These are phyloP conservation scores for Forsythia viridissima DNA, from an alignment of 257 asterid species.

Conservation along the genomic window DNA sequence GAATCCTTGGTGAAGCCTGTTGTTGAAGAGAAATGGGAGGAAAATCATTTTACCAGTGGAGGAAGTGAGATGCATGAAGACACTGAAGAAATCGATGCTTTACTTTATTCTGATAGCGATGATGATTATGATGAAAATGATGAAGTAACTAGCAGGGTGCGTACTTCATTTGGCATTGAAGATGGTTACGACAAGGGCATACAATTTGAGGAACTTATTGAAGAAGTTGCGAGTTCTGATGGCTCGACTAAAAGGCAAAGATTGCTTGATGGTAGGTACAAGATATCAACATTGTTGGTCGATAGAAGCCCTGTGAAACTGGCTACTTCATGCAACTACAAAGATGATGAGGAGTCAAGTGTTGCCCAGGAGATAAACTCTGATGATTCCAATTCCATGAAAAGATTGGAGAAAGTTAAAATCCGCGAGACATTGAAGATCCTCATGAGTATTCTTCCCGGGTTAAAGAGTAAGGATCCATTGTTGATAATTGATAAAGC, in stretches of 20 bases:
- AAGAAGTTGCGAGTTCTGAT: constrained; percentile 59
- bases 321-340: constrained; percentile 26
- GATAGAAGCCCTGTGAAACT: constrained; percentile 22
- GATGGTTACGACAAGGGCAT: constrained; percentile 25
- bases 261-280: constrained; percentile 63
- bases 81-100: constrained; percentile 68
- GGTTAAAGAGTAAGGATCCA: constrained; percentile 48
- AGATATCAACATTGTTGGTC: constrained; percentile 44
- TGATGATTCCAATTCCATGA: constrained; percentile 23
- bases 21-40: constrained; percentile 40
- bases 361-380: constrained; percentile 25
- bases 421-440: constrained; percentile 46
- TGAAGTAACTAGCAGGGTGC: constrained; percentile 70
- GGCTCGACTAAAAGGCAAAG: constrained; percentile 62
- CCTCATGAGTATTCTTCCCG: constrained; percentile 55
- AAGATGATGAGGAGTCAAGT: constrained; percentile 42
- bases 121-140: constrained; percentile 36
- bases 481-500: constrained; percentile 67
- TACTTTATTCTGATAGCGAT: constrained; percentile 65
- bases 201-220: constrained; percentile 32
- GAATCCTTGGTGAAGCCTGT: constrained; percentile 25
- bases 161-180: constrained; percentile 32
- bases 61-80: constrained; percentile 64
- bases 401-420: constrained; percentile 43
- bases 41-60: constrained; percentile 34